Conservation (phyloP, 2,329 filamentous ascomycete species). For the Trichoderma citrinoviride region DNA sequence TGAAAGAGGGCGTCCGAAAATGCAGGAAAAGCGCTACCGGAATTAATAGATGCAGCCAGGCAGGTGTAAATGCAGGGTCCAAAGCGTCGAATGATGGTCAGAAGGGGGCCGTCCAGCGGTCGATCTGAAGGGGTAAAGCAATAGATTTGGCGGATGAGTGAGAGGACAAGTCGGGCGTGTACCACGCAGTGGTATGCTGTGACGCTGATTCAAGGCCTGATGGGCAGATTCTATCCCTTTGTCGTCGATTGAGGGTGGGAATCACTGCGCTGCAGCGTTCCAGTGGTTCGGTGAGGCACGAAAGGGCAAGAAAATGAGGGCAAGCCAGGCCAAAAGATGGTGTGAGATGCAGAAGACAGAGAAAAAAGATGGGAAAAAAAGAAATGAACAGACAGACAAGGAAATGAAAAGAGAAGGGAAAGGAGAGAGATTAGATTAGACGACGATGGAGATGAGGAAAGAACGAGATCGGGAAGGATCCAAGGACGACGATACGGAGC, state of each 20-base stretch:
- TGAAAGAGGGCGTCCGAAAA: constrained; percentile 1
- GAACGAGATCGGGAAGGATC: background rate
- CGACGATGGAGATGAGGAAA: constrained; percentile 11
- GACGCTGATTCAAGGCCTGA: constrained; percentile 2
- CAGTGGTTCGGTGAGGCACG: background rate
- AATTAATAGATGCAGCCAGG: constrained; percentile 1
- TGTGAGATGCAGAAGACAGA: background rate
- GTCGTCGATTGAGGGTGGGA: background rate
- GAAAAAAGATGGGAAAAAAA: background rate
- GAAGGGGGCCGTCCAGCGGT: constrained; percentile 19
- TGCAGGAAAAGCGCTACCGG: constrained; percentile 2
- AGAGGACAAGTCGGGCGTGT: background rate
- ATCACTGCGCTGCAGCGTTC: constrained; percentile 17
- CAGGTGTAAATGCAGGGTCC: constrained; percentile 1
- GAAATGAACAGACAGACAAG: background rate
- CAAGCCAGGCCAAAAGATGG: background rate
- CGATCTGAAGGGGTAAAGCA: constrained; percentile 9
- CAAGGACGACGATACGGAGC: background rate
- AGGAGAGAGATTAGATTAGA: background rate
- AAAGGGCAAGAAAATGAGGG: background rate
- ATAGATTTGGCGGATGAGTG: too few species aligned
- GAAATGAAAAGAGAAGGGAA: background rate
- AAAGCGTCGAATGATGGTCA: background rate
- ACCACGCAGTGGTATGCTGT: constrained; percentile 20
- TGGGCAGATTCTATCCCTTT: background rate